Base-by-base conservation (phyloP, 192 early-diverging fungal species). In the Backusella parvicylindrica region DNA sequence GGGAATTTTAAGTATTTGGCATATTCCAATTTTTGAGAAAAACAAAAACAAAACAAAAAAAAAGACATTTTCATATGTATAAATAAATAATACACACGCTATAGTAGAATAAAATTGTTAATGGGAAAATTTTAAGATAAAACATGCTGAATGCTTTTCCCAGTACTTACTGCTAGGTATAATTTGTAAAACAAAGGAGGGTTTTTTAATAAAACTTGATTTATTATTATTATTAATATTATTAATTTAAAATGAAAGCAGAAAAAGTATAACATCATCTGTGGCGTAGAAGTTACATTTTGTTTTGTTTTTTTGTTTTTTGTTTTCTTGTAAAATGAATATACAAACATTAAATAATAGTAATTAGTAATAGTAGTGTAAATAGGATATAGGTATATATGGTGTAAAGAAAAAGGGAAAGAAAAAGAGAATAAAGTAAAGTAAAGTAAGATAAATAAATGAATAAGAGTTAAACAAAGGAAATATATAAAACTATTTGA, bases 1-100 rank as follows among this genome's bases (percentile, higher is more conserved):
- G 72, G 60, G 74, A 80, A 41, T 80, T 80, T 56, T 80, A 71
- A 32, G 9, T 15, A 15, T 7, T 26, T 12, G 9, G 11, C 2
- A 56, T 26, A 38, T 26, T 21, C 21, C 53, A 56, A 56, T n/a
- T 56, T 56, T 56, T 56, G 21, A 26, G 43, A 16, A 47, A 47
- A n/a, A n/a, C n/a, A n/a, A n/a, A n/a, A n/a, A n/a, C n/a, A n/a
- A n/a, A n/a, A n/a, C n/a, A n/a, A n/a, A n/a, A n/a, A n/a, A n/a
- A 18, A 35, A 35, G 33, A 3, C 12, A 15, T 43, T 43, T 50
- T 56, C 23, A 60, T 60, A 60, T 26, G 53, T 28, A 60, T 60
- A 60, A 60, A 60, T 28, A 12, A 60, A 60, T 28, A 60, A 30
- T 47, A n/a, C 43, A 60, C 53, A 60, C 53, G 2, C 50, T 28